Evolutionary conservation across 2,329 filamentous ascomycete species (phyloP).

Genomic region (Epichloe scottii): DNA sequence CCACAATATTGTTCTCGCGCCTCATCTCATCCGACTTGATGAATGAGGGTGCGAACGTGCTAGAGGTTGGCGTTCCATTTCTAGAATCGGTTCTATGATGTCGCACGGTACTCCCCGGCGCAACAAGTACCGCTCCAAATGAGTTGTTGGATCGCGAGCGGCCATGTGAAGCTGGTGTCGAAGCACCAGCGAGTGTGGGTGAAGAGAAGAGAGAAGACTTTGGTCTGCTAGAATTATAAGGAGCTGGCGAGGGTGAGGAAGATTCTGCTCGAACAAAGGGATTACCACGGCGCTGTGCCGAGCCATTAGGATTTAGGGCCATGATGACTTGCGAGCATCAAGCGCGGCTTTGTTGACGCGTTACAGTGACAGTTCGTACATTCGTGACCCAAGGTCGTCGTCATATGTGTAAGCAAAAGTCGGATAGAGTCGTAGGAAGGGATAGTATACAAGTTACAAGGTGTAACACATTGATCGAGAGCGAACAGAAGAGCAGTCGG

Average conservation of each 20-base stretch:
- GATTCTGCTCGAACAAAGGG: slow-evolving; percentile 55
- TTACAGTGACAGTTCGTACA: not conserved
- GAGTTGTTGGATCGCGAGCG: slow-evolving; percentile 58
- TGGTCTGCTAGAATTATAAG: slow-evolving; percentile 43
- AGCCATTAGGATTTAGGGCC: slow-evolving; percentile 22
- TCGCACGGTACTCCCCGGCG: slow-evolving; percentile 23
- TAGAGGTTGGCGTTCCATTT: slow-evolving; percentile 50
- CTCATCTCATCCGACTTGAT: slow-evolving; percentile 78
- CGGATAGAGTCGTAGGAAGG: not conserved
- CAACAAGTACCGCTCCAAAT: slow-evolving; percentile 28
- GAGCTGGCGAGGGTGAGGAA: slow-evolving; percentile 45
- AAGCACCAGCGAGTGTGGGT: slow-evolving; percentile 25
- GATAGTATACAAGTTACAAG: not conserved
- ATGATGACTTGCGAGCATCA: slow-evolving; percentile 17
- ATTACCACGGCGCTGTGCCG: slow-evolving; percentile 63
- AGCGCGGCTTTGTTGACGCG: slow-evolving; percentile 4
- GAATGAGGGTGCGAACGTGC: slow-evolving; percentile 90
- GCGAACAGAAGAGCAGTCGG: slow-evolving; percentile 11
- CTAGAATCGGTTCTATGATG: slow-evolving; percentile 48
- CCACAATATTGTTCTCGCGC: slow-evolving; percentile 40
- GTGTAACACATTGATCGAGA: not conserved
- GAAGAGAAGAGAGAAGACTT: slow-evolving; percentile 66
- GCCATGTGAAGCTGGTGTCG: slow-evolving; percentile 40
- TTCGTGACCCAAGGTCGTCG: not conserved
- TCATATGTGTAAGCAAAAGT: slow-evolving; percentile 15